Base-by-base conservation (phyloP, 352 stramenopile species). In the Globisporangium iwayamae region DNA sequence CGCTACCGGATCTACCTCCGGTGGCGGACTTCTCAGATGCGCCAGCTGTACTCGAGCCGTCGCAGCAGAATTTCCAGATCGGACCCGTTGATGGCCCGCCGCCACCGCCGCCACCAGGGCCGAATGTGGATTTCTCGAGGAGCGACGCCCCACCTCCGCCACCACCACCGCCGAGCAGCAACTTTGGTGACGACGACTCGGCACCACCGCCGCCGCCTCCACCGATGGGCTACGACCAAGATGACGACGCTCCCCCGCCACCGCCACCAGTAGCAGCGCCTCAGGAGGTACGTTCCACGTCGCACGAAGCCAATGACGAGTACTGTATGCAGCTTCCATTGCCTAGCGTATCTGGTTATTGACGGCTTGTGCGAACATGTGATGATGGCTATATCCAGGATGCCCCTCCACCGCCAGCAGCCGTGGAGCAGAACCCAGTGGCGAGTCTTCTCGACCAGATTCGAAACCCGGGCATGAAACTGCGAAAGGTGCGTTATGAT, bases 11-110 rank as follows among this genome's bases (percentile, higher is more conserved):
- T 56, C 39, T 94, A 1, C 83, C 87, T 32, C 50, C 76, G 0
- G 72, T 91, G 2, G 75, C 80, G 0, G 82, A 70, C 38, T 96
- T 96, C 67, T 72, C 73, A 14, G 73, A 91, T 14, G 87, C 72
- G 1, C 87, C 87, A 8, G 76, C 75, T 3, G 87, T 83, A 3
- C 66, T 82, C 25, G 83, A 96, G 57, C 85, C 83, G 8, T 64
- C 65, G 20, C 68, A 86, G 25, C 73, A 79, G n/a, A 78, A 66
- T 22, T 75, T 79, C n/a, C 70, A 79, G 32, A 79, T 95, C 36
- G 86, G 86, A 8, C 86, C 84, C 0, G 62, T 83, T n/a, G 84
- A 94, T 25, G 75, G 77, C 11, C 65, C 74, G 9, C 83, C 82
- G 3, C 84, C 86, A 11, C 85, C 85, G 11, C 81, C 85, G 4